phyloP scores from a whole-genome alignment of 495 filamentous ascomycete species.

The Hypoxylon cercidicola region DNA sequence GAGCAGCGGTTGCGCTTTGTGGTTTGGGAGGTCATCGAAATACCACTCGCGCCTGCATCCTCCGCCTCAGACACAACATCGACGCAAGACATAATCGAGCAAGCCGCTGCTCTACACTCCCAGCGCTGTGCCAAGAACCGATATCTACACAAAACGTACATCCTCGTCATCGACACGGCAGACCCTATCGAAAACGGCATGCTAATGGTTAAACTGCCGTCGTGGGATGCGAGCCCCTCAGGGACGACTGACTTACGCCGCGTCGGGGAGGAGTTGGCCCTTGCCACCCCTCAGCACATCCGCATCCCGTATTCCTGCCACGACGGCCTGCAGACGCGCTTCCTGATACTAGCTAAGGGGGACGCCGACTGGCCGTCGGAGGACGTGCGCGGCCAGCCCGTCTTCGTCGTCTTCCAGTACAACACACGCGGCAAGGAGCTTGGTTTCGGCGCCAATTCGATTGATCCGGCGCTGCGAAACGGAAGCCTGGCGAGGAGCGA shows the following conservation, averaged over 20 bases:
- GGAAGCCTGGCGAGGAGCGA: slow-evolving; percentile 31
- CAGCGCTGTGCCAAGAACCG: slow-evolving; percentile 23
- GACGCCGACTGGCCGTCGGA: slow-evolving; percentile 30
- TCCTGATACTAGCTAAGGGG: slow-evolving; percentile 28
- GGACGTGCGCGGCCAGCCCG: too few relatives aligned
- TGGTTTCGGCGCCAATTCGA: too few relatives aligned
- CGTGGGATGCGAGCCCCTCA: slow-evolving; percentile 19
- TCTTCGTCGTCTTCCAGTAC: too few relatives aligned
- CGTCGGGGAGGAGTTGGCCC: slow-evolving; percentile 21
- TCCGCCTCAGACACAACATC: slow-evolving; percentile 9
- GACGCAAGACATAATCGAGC: slow-evolving; percentile 16
- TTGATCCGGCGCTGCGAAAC: too few relatives aligned
- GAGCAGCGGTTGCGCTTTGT: too few relatives aligned
- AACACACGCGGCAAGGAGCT: too few relatives aligned
- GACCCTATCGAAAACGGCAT: slow-evolving; percentile 31
- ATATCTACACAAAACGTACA: slow-evolving; percentile 27
- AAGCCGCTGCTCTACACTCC: slow-evolving; percentile 27
- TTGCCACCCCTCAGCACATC: slow-evolving; percentile 10
- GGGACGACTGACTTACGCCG: slow-evolving; percentile 13
- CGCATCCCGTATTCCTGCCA: slow-evolving; percentile 36
- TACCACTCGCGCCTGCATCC: slow-evolving; percentile 30
- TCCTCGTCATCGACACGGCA: slow-evolving; percentile 30
- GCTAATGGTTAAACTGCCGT: slow-evolving; percentile 31
- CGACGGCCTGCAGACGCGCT: slow-evolving; percentile 32
- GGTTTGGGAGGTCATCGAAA: too few relatives aligned